phyloP scores from a whole-genome alignment of 2,329 filamentous ascomycete genomes.

The Alternaria viburni region DNA sequence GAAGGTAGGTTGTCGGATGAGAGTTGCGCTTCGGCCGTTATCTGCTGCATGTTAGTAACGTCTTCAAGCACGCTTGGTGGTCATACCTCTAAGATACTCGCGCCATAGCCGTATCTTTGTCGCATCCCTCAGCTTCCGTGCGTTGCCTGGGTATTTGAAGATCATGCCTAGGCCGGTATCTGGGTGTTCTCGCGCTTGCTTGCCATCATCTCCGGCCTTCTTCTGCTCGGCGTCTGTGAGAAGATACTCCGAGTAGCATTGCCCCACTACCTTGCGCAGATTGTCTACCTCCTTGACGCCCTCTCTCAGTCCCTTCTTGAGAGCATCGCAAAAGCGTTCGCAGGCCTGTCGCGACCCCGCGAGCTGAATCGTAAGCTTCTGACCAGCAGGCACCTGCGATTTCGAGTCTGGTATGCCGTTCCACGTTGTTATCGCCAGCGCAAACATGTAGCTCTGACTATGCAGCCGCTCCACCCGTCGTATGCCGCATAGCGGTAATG shows the following conservation, averaged over 20 bases:
- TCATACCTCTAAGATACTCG: conserved; percentile 77
- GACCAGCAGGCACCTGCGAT: conserved; percentile 62
- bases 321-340: conserved; percentile 92
- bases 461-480: conserved; percentile 90
- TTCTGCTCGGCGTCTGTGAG: conserved; percentile 55
- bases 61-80: neutral
- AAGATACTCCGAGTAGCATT: conserved; percentile 78
- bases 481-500: conserved; percentile 88
- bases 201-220: conserved; percentile 42
- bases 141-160: conserved; percentile 93
- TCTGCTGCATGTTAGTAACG: conserved; percentile 56
- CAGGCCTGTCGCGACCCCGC: conserved; percentile 87
- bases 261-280: conserved; percentile 77
- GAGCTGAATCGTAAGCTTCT: conserved; percentile 90
- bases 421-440: conserved; percentile 93
- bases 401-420: conserved; percentile 65
- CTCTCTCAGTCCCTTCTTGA: conserved; percentile 87
- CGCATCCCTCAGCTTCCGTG: conserved; percentile 88
- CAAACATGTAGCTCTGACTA: conserved; percentile 90
- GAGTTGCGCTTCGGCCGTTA: conserved; percentile 89
- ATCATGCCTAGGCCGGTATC: conserved; percentile 92
- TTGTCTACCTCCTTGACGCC: conserved; percentile 88
- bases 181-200: conserved; percentile 67
- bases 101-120: conserved; percentile 98
- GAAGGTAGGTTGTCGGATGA: conserved; percentile 95